These are phyloP conservation scores for Blastomyces silverae DNA, from an alignment of 2,329 filamentous ascomycete genomes.

Conservation along the genomic window DNA sequence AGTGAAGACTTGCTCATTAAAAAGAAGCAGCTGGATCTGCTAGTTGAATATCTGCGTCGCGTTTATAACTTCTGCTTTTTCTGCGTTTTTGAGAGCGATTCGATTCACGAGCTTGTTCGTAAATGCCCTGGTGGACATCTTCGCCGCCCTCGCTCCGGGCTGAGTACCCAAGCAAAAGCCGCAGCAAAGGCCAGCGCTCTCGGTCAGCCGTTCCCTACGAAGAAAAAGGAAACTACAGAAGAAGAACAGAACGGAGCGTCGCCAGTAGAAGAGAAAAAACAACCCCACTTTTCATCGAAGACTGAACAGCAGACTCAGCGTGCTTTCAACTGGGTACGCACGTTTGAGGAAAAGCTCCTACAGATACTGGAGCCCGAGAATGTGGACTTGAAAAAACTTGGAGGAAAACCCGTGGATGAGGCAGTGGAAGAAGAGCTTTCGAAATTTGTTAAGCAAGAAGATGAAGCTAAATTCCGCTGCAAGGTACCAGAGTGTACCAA, in stretches of 20 bases:
- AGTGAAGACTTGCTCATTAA: slow-evolving; percentile 83
- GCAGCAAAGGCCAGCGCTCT: slow-evolving; percentile 78
- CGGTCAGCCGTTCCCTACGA: slow-evolving; percentile 75
- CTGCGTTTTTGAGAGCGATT: slow-evolving; percentile 97
- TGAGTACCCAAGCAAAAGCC: slow-evolving; percentile 73
- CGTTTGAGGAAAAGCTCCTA: slow-evolving; percentile 92
- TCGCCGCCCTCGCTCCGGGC: slow-evolving; percentile 76
- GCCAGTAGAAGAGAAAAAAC: slow-evolving; percentile 65
- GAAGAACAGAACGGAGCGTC: slow-evolving; percentile 58
- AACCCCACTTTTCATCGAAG: slow-evolving; percentile 63
- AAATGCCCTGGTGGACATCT: slow-evolving; percentile 98
- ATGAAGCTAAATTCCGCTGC: slow-evolving; percentile 94
- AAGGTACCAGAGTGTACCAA: slow-evolving; percentile 95
- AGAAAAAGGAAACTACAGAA: slow-evolving; percentile 61
- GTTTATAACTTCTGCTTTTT: slow-evolving; percentile 99
- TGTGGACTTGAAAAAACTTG: slow-evolving; percentile 81
- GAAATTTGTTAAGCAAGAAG: slow-evolving; percentile 93
- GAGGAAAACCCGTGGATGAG: slow-evolving; percentile 79
- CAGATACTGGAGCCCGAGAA: slow-evolving; percentile 87
- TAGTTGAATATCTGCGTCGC: slow-evolving; percentile 92
- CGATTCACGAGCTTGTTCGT: slow-evolving; percentile 86
- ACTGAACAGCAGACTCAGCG: slow-evolving; percentile 86
- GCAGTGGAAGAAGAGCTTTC: slow-evolving; percentile 76
- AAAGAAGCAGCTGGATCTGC: slow-evolving; percentile 93
- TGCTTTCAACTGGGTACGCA: slow-evolving; percentile 98